Conservation (phyloP, 2,329 filamentous ascomycete genomes). For the Colletotrichum sp. region DNA sequence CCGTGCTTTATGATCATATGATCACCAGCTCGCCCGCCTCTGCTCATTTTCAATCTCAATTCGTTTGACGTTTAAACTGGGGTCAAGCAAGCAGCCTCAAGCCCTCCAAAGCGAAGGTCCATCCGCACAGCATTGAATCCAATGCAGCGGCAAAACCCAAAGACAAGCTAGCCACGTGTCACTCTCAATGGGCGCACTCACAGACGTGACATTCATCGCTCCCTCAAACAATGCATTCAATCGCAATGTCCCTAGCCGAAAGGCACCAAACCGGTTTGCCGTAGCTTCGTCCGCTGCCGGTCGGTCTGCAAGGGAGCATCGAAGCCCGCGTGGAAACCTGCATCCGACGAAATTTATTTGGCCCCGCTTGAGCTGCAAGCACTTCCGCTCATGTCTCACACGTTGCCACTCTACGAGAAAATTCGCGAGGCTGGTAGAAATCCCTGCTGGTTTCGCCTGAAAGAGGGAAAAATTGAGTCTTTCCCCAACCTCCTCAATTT, state of each 20-base stretch:
- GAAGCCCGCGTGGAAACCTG: not conserved
- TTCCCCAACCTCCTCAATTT: conserved; percentile 15
- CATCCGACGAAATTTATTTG: not conserved
- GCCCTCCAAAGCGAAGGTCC: not conserved
- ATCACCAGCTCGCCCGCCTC: not conserved
- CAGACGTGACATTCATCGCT: not conserved
- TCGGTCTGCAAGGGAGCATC: not conserved
- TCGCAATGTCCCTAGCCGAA: not conserved
- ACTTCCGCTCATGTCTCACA: not conserved
- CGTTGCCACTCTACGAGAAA: not conserved
- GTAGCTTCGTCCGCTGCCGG: not conserved
- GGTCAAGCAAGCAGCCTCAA: not conserved
- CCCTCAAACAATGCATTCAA: not conserved
- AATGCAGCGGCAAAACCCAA: not conserved
- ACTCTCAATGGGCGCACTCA: not conserved
- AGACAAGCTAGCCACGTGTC: conserved; percentile 12
- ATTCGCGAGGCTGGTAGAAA: not conserved
- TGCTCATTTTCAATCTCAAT: not conserved
- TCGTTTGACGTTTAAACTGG: not conserved
- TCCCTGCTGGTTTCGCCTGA: not conserved
- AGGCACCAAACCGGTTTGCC: not conserved
- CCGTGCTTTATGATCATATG: not conserved
- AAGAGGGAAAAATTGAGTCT: not conserved
- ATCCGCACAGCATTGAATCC: not conserved
- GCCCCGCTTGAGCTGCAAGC: not conserved